Base-by-base conservation (phyloP, 1,284 basidiomycete genomes). In the Austroboletus novae-zelandiae region DNA sequence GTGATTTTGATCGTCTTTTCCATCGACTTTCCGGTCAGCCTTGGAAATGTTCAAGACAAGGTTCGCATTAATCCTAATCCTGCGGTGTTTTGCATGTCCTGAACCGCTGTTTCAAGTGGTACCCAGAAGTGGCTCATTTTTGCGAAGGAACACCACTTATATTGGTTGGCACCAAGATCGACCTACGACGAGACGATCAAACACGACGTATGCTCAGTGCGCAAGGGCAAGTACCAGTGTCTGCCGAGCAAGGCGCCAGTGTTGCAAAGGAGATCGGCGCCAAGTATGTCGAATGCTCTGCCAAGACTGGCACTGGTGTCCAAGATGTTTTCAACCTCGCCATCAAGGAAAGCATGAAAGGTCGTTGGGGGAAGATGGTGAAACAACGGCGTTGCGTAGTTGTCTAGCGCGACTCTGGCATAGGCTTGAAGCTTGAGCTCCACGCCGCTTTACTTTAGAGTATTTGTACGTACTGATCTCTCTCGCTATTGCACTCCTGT, bases 1-100 rank as follows among this genome's bases (percentile, higher is more conserved):
- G 93, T 98, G 48, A 95, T 99, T 61, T 83, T 98, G 57, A 91
- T 98, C 62, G 94, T 98, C 35, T 99, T 98, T 74, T 95, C 94
- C 11, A 80, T 98, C 71, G 96, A 98, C 77, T 97, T 94, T 66
- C 91, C 95, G n/a, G 89, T 89, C 42, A 94, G 91, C 71, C 78
- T 98, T 42, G 85, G 81, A 44, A 99, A 99, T 65, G 95, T 99
- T 31, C 86, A 91, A 68, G 96, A 98, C 72, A 93, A 94, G 79
- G 89, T 88, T 50, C 52, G 78, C 60, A 31, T 41, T 43, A 29
- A 29, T 29, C 36, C 25, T 41, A 17, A 44, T 20, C 17, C 13
- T 29, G 9, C n/a, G 1, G 29, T 32, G 5, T 29, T 43, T 23
- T 45, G 40, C 47, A 44, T n/a, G 15, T 36, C 17, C 59, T 62